Evolutionary conservation across 805 yeast species (phyloP).

Genomic region (Teunomyces panamensis): DNA sequence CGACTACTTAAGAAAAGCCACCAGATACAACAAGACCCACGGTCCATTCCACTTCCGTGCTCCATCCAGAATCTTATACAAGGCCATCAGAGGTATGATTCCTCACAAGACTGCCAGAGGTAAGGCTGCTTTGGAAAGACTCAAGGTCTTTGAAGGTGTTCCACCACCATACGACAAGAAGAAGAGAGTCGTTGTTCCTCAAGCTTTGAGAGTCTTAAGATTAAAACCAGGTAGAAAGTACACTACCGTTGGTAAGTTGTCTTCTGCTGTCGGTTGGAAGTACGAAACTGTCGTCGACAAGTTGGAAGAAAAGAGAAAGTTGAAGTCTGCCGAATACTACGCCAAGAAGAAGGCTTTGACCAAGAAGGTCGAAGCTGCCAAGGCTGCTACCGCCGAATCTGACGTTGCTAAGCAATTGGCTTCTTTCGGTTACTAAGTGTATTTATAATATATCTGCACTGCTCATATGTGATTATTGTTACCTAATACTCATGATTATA

Average conservation of each 20-base stretch:
- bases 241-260: conserved; percentile 96
- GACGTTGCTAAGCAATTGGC: conserved; percentile 93
- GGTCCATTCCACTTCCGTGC: conserved; percentile 99
- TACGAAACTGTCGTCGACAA: conserved; percentile 97
- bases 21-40: conserved; percentile 96
- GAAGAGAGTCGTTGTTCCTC: conserved; percentile 99
- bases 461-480: conserved; percentile 3
- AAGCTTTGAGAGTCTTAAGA: conserved; percentile 98
- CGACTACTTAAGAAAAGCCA: conserved; percentile 99
- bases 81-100: conserved; percentile 99
- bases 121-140: conserved; percentile 98
- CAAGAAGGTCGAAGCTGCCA: conserved; percentile 87
- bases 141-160: conserved; percentile 98
- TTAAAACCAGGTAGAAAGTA: conserved; percentile 99
- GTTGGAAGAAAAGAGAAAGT: conserved; percentile 99
- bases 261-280: conserved; percentile 98
- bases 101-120: conserved; percentile 99
- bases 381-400: conserved; percentile 82
- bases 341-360: conserved; percentile 96
- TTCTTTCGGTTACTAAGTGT: conserved; percentile 87
- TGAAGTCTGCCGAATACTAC: conserved; percentile 97
- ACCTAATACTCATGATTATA: conserved; percentile 4
- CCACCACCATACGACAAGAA: conserved; percentile 99
- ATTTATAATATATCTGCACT: neutral
- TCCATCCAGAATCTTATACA: conserved; percentile 99